These are phyloP conservation scores for Thermothielavioides terrestris DNA, from an alignment of 495 filamentous ascomycete genomes.

Conservation along the genomic window DNA sequence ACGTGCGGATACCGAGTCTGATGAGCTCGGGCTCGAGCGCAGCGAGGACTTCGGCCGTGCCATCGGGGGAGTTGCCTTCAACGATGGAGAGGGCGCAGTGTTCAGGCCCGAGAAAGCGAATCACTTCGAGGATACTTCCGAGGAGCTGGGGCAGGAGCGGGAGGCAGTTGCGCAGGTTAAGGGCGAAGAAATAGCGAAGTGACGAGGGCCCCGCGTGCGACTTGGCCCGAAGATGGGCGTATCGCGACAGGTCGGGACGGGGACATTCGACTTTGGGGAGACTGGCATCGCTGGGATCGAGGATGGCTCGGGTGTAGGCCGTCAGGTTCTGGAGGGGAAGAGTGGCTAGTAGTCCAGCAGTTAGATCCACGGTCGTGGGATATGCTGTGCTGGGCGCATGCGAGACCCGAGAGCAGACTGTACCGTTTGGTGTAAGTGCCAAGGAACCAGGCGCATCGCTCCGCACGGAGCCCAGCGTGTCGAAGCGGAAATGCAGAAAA, in stretches of 20 bases:
- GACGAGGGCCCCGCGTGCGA: too few species aligned
- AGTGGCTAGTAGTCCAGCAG: neutral
- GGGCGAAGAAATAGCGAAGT: constrained; percentile 43
- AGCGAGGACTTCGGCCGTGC: constrained; percentile 40
- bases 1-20: constrained; percentile 21
- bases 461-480: neutral
- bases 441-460: neutral
- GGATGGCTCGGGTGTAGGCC: neutral
- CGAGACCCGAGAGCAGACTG: too few species aligned
- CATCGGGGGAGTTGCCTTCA: constrained; percentile 42
- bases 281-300: neutral
- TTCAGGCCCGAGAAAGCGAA: constrained; percentile 40
- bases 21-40: constrained; percentile 26
- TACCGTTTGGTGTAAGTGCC: neutral
- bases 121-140: constrained; percentile 34
- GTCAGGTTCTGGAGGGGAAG: neutral
- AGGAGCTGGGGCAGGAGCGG: constrained; percentile 38
- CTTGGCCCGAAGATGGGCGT: too few species aligned
- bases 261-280: neutral
- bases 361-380: neutral
- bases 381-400: too few species aligned
- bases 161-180: constrained; percentile 36
- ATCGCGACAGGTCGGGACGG: too few species aligned
- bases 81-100: constrained; percentile 42
- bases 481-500: neutral